These are phyloP conservation scores for Sextonia rubra DNA, from an alignment of 164 flowering plant genomes.

Conservation along the genomic window DNA sequence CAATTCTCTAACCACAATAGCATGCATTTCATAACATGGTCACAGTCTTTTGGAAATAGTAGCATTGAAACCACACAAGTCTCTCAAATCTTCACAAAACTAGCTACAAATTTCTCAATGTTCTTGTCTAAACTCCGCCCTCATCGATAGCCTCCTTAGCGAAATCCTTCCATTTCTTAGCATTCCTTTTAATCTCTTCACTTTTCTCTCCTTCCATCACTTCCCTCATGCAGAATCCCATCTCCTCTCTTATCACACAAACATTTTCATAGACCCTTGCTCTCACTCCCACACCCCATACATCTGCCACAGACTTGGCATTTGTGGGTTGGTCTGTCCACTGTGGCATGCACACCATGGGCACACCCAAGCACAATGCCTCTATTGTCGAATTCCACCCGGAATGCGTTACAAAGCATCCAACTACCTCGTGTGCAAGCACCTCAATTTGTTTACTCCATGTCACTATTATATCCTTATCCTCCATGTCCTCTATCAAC, in stretches of 20 bases:
- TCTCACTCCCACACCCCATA: conserved; percentile 24
- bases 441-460: conserved; percentile 35
- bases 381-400: conserved; percentile 28
- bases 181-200: conserved; percentile 15
- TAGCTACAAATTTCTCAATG: conserved; percentile 15
- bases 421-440: conserved; percentile 18
- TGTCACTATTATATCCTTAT: conserved; percentile 23
- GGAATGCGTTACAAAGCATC: conserved; percentile 24
- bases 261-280: conserved; percentile 13
- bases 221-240: conserved; percentile 7
- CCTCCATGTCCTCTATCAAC: conserved; percentile 11
- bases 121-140: conserved; percentile 18
- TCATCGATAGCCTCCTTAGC: conserved; percentile 16
- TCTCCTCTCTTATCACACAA: conserved; percentile 14
- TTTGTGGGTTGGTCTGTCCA: conserved; percentile 22
- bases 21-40: too few species aligned
- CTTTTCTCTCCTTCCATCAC: conserved; percentile 24
- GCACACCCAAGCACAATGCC: conserved; percentile 19
- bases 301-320: conserved; percentile 16
- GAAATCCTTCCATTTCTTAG: conserved; percentile 13
- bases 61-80: background rate
- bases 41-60: background rate
- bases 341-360: conserved; percentile 22
- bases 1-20: too few species aligned
- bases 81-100: conserved; percentile 6